Evolutionary conservation across 495 filamentous ascomycete genomes (phyloP), one percentile per base, ranked within the genome.

Genomic region (Trichoderma parareesei): DNA sequence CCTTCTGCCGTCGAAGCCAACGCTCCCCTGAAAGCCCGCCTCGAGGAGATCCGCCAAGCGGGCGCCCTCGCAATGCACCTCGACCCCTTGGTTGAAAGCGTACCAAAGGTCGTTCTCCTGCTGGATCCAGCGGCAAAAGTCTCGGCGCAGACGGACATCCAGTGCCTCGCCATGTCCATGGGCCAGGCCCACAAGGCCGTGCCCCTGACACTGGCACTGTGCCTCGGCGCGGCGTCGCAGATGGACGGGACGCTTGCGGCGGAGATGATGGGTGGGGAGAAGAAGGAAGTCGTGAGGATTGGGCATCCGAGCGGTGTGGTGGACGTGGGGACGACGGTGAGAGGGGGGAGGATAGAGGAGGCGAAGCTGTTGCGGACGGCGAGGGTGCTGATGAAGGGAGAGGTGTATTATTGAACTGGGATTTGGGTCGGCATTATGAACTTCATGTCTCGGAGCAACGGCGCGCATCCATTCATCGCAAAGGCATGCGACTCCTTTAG

Each of bases 61-160:
- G 88, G 83, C 3, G 86, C 85, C 0, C 77, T 78, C 4, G 75
- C 70, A 66, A 91, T 92, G 88, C 87, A 87, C 1, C 67, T 92
- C 2, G 76, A 78, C 38, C 75, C 74, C 7, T 79, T 83, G 5
- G 82, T 82, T 0, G 77, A 83, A 53, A 85, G 83, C 66, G 78
- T 89, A 4, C 88, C 88, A 0, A 90, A 90, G 76, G 84, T 92
- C 18, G 81, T 85, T 8, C 77, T 91, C 0, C 84, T 84, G 33
- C 63, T 71, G 4, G 75, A 27, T 27, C 81, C 2, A 61, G 33
- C 53, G 53, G 27, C 27, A 57, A 35, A 9, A 40, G 63, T 27
- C 37, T 38, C 62, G 20, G 27, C 48, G 13, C 42, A 73, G 11
- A 70, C 75, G 16, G 78, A 85, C 69, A 68, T 87, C 16, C 72